Evolutionary conservation across 129 eudicot species (phyloP), one percentile per base, ranked within the genome.

Genomic region (Flaveria trinervia): DNA sequence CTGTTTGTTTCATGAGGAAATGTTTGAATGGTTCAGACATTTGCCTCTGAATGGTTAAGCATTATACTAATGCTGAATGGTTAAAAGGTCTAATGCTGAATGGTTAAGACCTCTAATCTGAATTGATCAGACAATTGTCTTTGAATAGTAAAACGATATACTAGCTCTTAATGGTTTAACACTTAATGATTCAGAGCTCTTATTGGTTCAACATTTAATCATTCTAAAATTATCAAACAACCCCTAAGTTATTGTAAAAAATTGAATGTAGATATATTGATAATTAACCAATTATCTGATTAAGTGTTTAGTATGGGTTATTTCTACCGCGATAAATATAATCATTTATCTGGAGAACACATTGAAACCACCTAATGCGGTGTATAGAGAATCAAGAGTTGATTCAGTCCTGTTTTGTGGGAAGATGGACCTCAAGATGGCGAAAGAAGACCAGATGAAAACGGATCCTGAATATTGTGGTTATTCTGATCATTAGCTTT

Each of bases 391-490:
- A 68, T 44, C 18, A 5, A 20, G 18, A 41, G 20, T 16, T 17
- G 33, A 17, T 30, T 39, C 20, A 54, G 4, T 54, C 50, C 36
- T 52, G 20, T 52, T 48, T 30, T 70, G 16, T 17, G 44, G n/a
- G 60, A 52, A 4, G 30, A 52, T 55, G 49, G 18, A 15, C 49
- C 7, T 3, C 28, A 71, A 52, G n/a, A n/a, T 72, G 76, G 48
- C 52, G 49, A 51, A 36, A 30, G 26, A 72, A 33, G 51, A 72
- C 66, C 49, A 55, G 65, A 30, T 71, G 7, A 36, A 4, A 36
- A 52, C 54, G 76, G 18, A 72, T 6, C 26, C 48, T 72, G 52
- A 36, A 36, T 55, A 11, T 55, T 55, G 36, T 72, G 56, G 65
- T 33, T 54, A 13, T 72, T 68, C 17, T 20, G 12, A n/a, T 33